Evolutionary conservation across 2,329 filamentous ascomycete genomes (phyloP).

Genomic region (Fusarium graminum): DNA sequence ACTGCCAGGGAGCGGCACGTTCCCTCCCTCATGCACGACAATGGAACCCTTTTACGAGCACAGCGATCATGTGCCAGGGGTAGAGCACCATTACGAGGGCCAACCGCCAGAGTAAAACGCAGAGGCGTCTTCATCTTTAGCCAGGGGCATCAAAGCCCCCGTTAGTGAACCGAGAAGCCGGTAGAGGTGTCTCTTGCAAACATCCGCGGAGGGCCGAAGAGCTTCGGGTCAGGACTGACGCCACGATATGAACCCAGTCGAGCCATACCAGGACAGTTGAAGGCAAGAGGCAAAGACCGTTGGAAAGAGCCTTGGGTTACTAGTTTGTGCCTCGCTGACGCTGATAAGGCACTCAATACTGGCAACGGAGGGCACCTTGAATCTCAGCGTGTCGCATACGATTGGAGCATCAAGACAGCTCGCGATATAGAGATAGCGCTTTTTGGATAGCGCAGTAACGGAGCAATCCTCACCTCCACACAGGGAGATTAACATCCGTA

Average conservation of each 20-base stretch:
- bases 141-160: conserved; percentile 12
- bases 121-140: conserved; percentile 18
- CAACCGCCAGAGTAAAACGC: conserved; percentile 1
- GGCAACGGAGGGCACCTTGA: neutral
- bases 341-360: conserved; percentile 16
- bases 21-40: conserved; percentile 27
- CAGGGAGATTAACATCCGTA: neutral
- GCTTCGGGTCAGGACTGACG: no score
- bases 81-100: neutral
- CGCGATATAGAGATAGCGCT: neutral
- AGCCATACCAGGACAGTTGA: neutral
- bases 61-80: neutral
- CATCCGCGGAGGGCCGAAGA: neutral
- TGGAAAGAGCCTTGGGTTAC: neutral
- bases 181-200: neutral
- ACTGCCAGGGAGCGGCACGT: conserved; percentile 35
- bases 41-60: conserved; percentile 4
- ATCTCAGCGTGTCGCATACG: conserved; percentile 1
- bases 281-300: conserved; percentile 12
- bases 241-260: neutral
- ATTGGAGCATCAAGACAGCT: neutral
- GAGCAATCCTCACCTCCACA: conserved; percentile 4
- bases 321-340: conserved; percentile 6
- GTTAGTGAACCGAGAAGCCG: conserved; percentile 3
- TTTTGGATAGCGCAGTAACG: neutral